Conservation (phyloP, 2,329 filamentous ascomycete species). For the Sclerotinia borealis region DNA sequence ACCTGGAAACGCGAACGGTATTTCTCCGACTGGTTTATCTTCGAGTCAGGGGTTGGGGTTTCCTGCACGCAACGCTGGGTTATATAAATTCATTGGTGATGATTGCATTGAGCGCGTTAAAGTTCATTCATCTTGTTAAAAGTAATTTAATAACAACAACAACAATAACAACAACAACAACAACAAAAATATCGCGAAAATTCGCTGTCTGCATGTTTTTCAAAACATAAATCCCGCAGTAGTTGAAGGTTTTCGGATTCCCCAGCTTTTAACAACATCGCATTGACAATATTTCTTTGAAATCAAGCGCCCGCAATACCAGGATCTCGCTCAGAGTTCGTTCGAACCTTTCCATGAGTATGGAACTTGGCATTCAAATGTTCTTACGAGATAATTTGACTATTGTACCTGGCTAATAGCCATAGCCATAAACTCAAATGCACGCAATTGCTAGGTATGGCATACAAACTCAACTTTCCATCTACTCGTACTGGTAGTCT, state of each 20-base stretch:
- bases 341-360: background rate
- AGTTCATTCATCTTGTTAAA: background rate
- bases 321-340: no score
- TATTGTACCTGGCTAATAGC: background rate
- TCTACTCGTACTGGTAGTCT: no score
- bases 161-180: no score
- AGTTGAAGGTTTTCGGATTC: no score
- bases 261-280: no score
- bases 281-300: no score
- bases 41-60: conserved; percentile 11
- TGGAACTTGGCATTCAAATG: background rate
- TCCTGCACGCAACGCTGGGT: background rate
- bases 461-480: background rate
- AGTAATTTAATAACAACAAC: background rate
- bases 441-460: background rate
- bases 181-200: background rate
- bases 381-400: background rate
- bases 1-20: conserved; percentile 23
- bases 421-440: background rate
- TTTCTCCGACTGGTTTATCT: conserved; percentile 22
- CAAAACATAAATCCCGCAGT: no score
- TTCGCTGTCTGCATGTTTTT: background rate
- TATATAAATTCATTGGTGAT: conserved; percentile 18
- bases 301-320: no score
- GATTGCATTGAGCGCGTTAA: conserved; percentile 30